phyloP scores from a whole-genome alignment of 805 yeast genomes.

The Saturnispora sekii region DNA sequence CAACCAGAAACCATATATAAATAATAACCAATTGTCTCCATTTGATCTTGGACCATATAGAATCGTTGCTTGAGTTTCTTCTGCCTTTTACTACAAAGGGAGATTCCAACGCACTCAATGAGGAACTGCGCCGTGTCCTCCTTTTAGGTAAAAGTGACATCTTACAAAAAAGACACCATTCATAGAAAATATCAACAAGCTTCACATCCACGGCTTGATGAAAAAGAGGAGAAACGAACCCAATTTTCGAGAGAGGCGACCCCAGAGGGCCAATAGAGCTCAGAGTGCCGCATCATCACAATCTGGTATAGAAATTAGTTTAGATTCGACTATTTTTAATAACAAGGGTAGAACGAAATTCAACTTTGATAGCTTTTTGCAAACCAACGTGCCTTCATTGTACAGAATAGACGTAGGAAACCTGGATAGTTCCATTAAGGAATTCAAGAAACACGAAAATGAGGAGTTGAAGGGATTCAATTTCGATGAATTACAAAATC shows the following conservation, averaged over 20 bases:
- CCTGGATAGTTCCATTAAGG: not conserved
- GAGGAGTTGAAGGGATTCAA: constrained; percentile 14
- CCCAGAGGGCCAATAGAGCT: not conserved
- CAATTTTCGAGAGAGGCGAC: not conserved
- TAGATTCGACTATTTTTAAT: constrained; percentile 2
- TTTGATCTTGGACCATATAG: constrained; percentile 6
- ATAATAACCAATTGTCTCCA: constrained; percentile 20
- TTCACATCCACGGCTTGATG: too few species aligned
- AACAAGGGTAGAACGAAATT: constrained; percentile 14
- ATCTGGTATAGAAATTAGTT: not conserved
- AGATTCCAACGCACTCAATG: not conserved
- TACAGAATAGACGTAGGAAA: constrained; percentile 16
- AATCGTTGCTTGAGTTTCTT: not conserved
- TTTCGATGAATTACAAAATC: not conserved
- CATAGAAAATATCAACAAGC: too few species aligned
- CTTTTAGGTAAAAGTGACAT: not conserved
- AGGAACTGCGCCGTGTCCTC: not conserved
- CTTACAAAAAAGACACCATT: not conserved
- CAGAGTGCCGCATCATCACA: not conserved
- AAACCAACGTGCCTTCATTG: constrained; percentile 19
- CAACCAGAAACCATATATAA: constrained; percentile 32
- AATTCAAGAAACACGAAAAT: constrained; percentile 11
- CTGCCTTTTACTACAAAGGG: too few species aligned
- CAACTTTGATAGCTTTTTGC: constrained; percentile 28
- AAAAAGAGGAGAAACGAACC: too few species aligned